Evolutionary conservation across 2,329 filamentous ascomycete genomes (phyloP), one percentile per base, ranked within the genome.

Genomic region (Aschersonia sp.): DNA sequence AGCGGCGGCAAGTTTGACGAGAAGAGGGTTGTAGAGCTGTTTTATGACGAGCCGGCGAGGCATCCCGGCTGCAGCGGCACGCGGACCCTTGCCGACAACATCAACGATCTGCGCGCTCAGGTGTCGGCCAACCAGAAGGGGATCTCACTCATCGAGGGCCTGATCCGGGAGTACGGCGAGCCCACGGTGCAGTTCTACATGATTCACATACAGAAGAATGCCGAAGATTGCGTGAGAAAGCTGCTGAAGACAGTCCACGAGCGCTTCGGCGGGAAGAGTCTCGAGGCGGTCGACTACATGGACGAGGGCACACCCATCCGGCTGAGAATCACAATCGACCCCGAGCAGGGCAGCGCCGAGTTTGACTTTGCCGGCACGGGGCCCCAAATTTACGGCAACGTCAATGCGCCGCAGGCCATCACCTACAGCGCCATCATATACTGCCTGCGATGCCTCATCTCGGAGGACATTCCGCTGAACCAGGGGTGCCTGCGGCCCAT

Each of bases 361-460:
- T 92, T 92, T 55, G 84, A 92, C 59, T 92, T 92, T 60, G 72
- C 70, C 0, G 86, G 86, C 22, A 92, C 86, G 0, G 86, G 86
- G 0, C 79, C 83, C 0, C 84, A 92, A 62, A 83, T 87, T 1
- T 87, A 87, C 55, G 84, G 77, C 32, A 89, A 88, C 55, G 82
- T 82, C 62, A 92, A 92, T 57, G 85, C 86, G 0, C 86, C 86
- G 0, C 76, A 87, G 62, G 86, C 86, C 4, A 84, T 92, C 44
- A 89, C 84, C 0, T 87, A 85, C 65, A 84, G 79, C 6, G 86
- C 86, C n/a, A 89, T 90, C 54, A 90, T 92, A 53, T 92, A 92
- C 69, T 90, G 84, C 55, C 70, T 92, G 12, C 76, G 86, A 30
- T 86, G 81, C 55, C 71, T 92, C 48, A 88, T 92, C 53, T 82